These are phyloP conservation scores for Marchantia paleacea DNA, from an alignment of 225 moss, liverwort and hornwort genomes.

Conservation along the genomic window DNA sequence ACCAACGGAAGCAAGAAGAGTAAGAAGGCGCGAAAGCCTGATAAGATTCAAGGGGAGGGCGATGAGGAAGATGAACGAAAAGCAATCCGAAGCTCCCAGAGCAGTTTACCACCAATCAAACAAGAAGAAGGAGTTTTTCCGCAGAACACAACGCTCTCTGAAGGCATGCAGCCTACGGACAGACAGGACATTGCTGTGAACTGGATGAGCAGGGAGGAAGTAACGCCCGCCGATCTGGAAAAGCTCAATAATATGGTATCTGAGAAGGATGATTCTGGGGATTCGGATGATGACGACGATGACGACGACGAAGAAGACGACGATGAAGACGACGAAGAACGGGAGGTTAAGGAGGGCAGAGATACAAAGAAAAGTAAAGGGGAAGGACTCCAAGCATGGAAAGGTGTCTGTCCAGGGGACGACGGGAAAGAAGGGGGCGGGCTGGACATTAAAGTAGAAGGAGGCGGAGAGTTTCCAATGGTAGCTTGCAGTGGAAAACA, in stretches of 20 bases:
- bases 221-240: constrained; percentile 71
- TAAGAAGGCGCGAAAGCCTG: constrained; percentile 33
- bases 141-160: constrained; percentile 32
- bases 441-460: constrained; percentile 15
- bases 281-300: constrained; percentile 65
- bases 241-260: constrained; percentile 54
- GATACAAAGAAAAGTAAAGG: constrained; percentile 44
- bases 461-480: background rate
- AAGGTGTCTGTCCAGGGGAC: background rate
- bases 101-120: constrained; percentile 31
- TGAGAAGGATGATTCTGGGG: constrained; percentile 63
- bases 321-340: constrained; percentile 49
- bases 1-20: constrained; percentile 46
- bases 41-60: constrained; percentile 27
- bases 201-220: constrained; percentile 93
- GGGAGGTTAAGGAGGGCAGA: constrained; percentile 43
- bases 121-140: constrained; percentile 39
- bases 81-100: background rate
- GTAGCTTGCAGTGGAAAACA: constrained; percentile 41
- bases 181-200: constrained; percentile 60
- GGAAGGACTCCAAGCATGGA: constrained; percentile 29
- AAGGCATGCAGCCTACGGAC: constrained; percentile 27
- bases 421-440: background rate
- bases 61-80: constrained; percentile 36
- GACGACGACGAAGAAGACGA: constrained; percentile 67